A percentile compares a stretch with the other conserved stretches of the same genome.
Evolutionary conservation across 2,329 filamentous ascomycete genomes (phyloP).

Genomic region (Tolypocladium amazonense): DNA sequence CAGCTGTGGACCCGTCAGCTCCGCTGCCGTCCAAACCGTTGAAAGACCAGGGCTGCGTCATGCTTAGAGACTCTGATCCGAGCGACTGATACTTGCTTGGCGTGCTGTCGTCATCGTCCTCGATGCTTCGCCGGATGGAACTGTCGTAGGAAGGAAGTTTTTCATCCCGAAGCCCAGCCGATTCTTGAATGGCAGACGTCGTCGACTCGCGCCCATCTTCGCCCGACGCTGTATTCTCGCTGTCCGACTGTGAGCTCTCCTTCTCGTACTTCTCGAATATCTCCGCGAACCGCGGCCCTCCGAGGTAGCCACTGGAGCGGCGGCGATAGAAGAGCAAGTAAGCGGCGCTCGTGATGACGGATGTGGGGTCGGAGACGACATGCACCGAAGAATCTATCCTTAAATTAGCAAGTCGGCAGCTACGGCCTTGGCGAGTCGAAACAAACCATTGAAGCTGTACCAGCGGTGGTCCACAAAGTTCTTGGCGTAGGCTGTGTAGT

Average conservation of each 20-base stretch:
- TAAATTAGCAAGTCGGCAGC: background rate
- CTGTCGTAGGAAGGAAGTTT: conserved; percentile 21
- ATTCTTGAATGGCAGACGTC: conserved; percentile 22
- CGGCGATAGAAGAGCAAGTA: conserved; percentile 96
- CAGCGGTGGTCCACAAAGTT: conserved; percentile 83
- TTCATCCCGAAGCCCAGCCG: conserved; percentile 15
- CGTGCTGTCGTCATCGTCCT: conserved; percentile 37
- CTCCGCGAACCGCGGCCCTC: conserved; percentile 63
- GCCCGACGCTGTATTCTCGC: conserved; percentile 48
- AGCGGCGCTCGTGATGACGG: conserved; percentile 63
- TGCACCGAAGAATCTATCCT: conserved; percentile 62
- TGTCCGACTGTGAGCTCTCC: conserved; percentile 31
- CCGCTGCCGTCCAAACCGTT: conserved; percentile 21
- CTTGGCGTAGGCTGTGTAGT: conserved; percentile 91
- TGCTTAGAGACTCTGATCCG: conserved; percentile 17
- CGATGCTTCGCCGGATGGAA: conserved; percentile 31
- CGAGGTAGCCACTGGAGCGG: conserved; percentile 65
- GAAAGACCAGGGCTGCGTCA: conserved; percentile 37
- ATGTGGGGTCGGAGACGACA: conserved; percentile 45
- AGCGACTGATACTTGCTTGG: conserved; percentile 20
- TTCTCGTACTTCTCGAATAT: conserved; percentile 56
- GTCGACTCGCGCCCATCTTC: conserved; percentile 57
- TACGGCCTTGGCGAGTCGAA: background rate
- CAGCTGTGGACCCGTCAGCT: conserved; percentile 18
- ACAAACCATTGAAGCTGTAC: conserved; percentile 92